Conservation (phyloP, 1,139 yeast genomes). For the Pichia sp. region DNA sequence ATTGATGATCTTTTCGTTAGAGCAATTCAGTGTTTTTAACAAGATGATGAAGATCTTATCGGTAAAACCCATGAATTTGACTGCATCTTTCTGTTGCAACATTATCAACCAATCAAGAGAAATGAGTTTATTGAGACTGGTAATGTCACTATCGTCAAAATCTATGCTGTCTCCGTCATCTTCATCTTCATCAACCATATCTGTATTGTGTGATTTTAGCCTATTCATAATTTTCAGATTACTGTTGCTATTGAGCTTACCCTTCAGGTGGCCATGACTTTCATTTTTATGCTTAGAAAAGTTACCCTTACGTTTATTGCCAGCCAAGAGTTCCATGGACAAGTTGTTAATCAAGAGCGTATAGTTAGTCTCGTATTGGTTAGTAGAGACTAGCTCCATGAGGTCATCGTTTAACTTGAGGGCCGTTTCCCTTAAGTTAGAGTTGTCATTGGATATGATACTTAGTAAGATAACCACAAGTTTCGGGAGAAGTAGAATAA, state of each 20-base stretch:
- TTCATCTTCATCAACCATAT: conserved; percentile 23
- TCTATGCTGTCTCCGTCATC: not conserved
- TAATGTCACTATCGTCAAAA: not conserved
- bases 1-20: conserved; percentile 78
- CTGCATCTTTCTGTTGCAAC: conserved; percentile 69
- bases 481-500: conserved; percentile 58
- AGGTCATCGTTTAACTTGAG: conserved; percentile 45
- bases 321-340: conserved; percentile 45
- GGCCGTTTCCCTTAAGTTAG: conserved; percentile 47
- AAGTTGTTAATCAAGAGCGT: conserved; percentile 53
- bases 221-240: not conserved
- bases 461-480: conserved; percentile 50
- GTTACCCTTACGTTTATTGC: not conserved
- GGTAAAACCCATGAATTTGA: conserved; percentile 48
- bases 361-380: conserved; percentile 40
- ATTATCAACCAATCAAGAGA: conserved; percentile 88
- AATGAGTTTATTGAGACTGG: conserved; percentile 72
- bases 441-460: conserved; percentile 46
- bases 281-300: too few species aligned
- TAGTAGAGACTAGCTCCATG: conserved; percentile 36
- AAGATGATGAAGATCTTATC: conserved; percentile 72
- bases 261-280: too few species aligned
- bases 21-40: conserved; percentile 74
- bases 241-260: not conserved
- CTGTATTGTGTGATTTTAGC: too few species aligned